Conservation (phyloP, 306 rosid species). For the Medicago truncatula region MtrunA17r5.0-ANR NC_053047.1:768001-768500, state of each 20-base stretch:
- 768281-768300: constrained; percentile 2
- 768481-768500: constrained; percentile 16
- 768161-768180: not conserved
- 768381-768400: constrained; percentile 9
- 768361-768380: not conserved
- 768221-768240: not conserved
- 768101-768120: not conserved
- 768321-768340: constrained; percentile 8
- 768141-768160: not conserved
- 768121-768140: not conserved
- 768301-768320: not conserved
- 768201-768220: not conserved
- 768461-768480: constrained; percentile 6
- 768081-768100: not conserved
- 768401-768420: not conserved
- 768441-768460: constrained; percentile 1
- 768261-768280: not conserved
- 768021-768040: constrained; percentile 15
- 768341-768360: constrained; percentile 13
- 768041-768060: constrained; percentile 5
- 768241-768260: not conserved
- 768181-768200: not conserved
- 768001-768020: constrained; percentile 21
- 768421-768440: not conserved
- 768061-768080: not conserved